These are phyloP conservation scores for Bryum argenteum DNA, from an alignment of 225 moss, liverwort and hornwort genomes.

Conservation along the genomic window DNA sequence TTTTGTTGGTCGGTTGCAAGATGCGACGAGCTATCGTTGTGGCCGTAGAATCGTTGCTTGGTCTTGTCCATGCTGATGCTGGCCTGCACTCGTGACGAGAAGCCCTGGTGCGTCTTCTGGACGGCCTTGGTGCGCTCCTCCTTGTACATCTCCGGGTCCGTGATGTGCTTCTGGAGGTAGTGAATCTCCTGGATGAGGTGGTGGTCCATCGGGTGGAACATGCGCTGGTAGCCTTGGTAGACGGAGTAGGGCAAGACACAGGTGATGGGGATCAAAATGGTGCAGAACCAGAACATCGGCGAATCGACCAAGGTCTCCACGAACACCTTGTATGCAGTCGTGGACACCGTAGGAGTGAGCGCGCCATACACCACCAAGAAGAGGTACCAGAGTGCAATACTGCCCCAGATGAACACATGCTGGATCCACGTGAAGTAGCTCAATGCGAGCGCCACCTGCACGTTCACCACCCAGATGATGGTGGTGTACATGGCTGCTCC, in stretches of 20 bases:
- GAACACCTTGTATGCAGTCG: slow-evolving; percentile 88
- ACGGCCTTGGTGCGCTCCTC: slow-evolving; percentile 87
- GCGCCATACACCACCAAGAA: slow-evolving; percentile 77
- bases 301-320: slow-evolving; percentile 73
- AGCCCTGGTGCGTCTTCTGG: slow-evolving; percentile 72
- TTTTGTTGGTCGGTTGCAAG: too few relatives aligned
- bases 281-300: slow-evolving; percentile 78
- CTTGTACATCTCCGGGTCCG: slow-evolving; percentile 94
- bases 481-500: slow-evolving; percentile 93
- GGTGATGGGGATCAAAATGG: slow-evolving; percentile 56
- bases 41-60: slow-evolving; percentile 56
- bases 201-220: slow-evolving; percentile 92
- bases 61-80: slow-evolving; percentile 78
- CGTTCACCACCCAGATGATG: slow-evolving; percentile 88
- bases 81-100: slow-evolving; percentile 85
- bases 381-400: slow-evolving; percentile 84
- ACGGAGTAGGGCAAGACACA: slow-evolving; percentile 77
- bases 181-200: slow-evolving; percentile 97
- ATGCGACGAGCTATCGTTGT: slow-evolving; percentile 6
- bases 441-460: slow-evolving; percentile 79
- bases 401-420: slow-evolving; percentile 94
- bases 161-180: slow-evolving; percentile 90
- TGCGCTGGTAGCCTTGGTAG: slow-evolving; percentile 69
- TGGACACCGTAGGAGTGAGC: slow-evolving; percentile 51
- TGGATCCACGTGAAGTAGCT: slow-evolving; percentile 98